Evolutionary conservation across 2,329 filamentous ascomycete species (phyloP).

Genomic region (Pyricularia sp.): DNA sequence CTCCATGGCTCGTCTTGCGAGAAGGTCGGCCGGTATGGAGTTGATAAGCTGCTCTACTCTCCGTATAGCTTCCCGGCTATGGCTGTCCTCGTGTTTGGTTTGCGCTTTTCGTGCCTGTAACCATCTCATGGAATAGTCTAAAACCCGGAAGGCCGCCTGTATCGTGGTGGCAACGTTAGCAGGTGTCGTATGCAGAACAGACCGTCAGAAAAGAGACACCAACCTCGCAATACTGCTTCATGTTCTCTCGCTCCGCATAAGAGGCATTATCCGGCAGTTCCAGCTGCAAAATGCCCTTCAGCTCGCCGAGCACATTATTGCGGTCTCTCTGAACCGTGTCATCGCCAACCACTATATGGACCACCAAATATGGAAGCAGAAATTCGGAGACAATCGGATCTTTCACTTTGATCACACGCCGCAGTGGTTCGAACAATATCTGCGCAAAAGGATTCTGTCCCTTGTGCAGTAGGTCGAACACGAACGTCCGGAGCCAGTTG

Average conservation of each 20-base stretch:
- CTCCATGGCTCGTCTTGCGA: conserved; percentile 77
- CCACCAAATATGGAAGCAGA: conserved; percentile 74
- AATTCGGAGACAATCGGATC: conserved; percentile 83
- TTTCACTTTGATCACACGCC: conserved; percentile 74
- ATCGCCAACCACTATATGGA: conserved; percentile 75
- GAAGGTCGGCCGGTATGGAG: conserved; percentile 63
- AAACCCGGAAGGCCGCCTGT: conserved; percentile 76
- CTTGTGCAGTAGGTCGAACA: conserved; percentile 72
- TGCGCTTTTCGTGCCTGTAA: conserved; percentile 61
- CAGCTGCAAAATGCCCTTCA: conserved; percentile 65
- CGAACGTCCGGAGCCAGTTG: conserved; percentile 73
- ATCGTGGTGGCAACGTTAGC: neutral
- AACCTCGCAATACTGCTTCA: conserved; percentile 82
- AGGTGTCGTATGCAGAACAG: conserved; percentile 11
- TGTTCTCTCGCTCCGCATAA: conserved; percentile 60
- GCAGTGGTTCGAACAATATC: conserved; percentile 72
- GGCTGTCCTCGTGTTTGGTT: conserved; percentile 29
- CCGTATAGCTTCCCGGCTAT: conserved; percentile 23
- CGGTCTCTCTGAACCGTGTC: conserved; percentile 41
- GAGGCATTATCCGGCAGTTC: conserved; percentile 38
- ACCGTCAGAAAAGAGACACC: conserved; percentile 15
- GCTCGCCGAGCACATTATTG: conserved; percentile 58
- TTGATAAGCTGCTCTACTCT: conserved; percentile 42
- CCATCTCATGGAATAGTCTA: conserved; percentile 91
- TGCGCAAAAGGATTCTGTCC: conserved; percentile 65